A percentile compares a stretch with the other conserved stretches of the same genome.
These are phyloP conservation scores for Pichia nanzhaoensis DNA, from an alignment of 805 yeast genomes.

Conservation along the genomic window DNA sequence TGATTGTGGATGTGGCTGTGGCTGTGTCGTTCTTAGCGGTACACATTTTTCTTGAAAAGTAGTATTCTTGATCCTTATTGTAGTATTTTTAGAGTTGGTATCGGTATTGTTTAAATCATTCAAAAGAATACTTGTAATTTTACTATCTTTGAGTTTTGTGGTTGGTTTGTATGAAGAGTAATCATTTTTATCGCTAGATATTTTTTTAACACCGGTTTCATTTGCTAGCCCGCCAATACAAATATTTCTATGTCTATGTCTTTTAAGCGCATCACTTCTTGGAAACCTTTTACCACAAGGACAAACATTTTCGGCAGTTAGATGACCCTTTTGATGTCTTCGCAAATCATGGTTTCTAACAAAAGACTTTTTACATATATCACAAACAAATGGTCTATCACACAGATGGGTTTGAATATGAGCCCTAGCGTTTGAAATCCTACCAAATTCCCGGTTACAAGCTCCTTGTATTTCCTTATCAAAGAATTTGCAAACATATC, in stretches of 20 bases:
- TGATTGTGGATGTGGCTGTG: background rate
- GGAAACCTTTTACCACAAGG: conserved; percentile 94
- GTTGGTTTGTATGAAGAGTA: background rate
- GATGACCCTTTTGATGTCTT: conserved; percentile 84
- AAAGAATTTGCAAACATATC: conserved; percentile 61
- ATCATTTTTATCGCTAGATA: conserved; percentile 2
- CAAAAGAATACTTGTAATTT: background rate
- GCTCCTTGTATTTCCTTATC: conserved; percentile 31
- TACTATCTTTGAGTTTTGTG: background rate
- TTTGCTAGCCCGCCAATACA: conserved; percentile 66
- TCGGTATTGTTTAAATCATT: background rate
- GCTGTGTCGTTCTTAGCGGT: no score
- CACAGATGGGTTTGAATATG: conserved; percentile 95
- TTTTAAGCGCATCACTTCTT: conserved; percentile 78
- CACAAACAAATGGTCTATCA: conserved; percentile 87
- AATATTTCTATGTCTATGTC: conserved; percentile 73
- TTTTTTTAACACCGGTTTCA: conserved; percentile 23
- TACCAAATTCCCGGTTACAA: conserved; percentile 78
- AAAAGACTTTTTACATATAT: conserved; percentile 72
- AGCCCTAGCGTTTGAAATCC: conserved; percentile 87
- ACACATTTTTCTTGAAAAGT: no score
- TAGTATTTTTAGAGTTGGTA: background rate
- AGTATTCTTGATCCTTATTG: background rate
- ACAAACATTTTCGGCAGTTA: conserved; percentile 64
- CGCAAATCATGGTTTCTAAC: conserved; percentile 93